phyloP scores from a whole-genome alignment of 192 early-diverging fungal genomes.

The Coemansia aciculifera region DNA sequence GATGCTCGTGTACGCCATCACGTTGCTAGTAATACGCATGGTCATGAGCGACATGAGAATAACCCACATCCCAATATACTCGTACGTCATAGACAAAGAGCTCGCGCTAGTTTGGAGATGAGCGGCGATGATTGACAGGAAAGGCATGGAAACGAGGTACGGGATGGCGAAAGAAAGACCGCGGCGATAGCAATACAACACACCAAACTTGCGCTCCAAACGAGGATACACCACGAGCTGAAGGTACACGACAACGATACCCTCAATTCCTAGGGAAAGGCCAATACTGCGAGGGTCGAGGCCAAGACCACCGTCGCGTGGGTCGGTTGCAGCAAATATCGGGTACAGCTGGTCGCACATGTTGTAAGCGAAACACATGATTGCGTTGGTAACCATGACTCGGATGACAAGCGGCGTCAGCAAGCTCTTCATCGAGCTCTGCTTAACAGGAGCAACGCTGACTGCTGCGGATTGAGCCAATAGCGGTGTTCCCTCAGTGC shows the following conservation, averaged over 20 bases:
- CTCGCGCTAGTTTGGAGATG: background rate
- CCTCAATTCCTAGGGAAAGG: constrained; percentile 44
- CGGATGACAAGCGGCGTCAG: constrained; percentile 18
- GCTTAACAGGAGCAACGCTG: background rate
- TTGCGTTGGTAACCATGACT: constrained; percentile 25
- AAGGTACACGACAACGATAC: constrained; percentile 45
- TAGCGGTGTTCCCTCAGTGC: constrained; percentile 18
- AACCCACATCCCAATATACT: constrained; percentile 32
- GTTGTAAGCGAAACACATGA: constrained; percentile 23
- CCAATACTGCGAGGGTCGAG: constrained; percentile 55
- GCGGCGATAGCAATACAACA: constrained; percentile 38
- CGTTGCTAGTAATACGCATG: constrained; percentile 21
- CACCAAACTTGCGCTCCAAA: constrained; percentile 47
- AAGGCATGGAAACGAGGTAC: constrained; percentile 15
- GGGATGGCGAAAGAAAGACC: constrained; percentile 22
- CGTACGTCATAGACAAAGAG: background rate
- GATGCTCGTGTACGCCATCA: constrained; percentile 38
- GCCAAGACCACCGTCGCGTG: constrained; percentile 56
- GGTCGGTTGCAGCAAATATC: constrained; percentile 43
- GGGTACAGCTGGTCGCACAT: constrained; percentile 40
- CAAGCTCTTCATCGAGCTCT: constrained; percentile 15
- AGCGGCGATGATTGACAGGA: constrained; percentile 5
- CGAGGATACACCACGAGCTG: constrained; percentile 57
- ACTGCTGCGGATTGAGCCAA: background rate
- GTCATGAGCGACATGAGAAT: constrained; percentile 22